These are phyloP conservation scores for Macroventuria anomochaeta DNA, from an alignment of 2,329 filamentous ascomycete species.

Conservation along the genomic window DNA sequence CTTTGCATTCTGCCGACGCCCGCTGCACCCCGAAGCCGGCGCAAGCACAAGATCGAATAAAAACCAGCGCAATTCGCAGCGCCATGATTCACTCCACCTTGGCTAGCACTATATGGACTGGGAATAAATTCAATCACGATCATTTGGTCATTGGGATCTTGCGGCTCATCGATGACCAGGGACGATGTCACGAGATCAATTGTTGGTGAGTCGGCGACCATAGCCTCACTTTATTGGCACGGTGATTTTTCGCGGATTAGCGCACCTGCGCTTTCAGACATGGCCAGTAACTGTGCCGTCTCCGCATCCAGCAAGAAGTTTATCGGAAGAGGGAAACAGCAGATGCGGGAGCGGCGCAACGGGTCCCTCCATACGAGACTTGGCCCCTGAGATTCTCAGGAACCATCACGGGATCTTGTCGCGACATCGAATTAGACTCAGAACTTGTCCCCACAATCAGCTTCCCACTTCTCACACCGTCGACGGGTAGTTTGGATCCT, in stretches of 20 bases:
- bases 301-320: slow-evolving; percentile 18
- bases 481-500: slow-evolving; percentile 9
- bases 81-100: slow-evolving; percentile 6
- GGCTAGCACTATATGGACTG: slow-evolving; percentile 6
- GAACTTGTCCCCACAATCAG: slow-evolving; percentile 6
- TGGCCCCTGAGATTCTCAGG: slow-evolving; percentile 1
- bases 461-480: slow-evolving; percentile 8
- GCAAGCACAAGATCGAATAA: slow-evolving; percentile 4
- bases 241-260: slow-evolving; percentile 16
- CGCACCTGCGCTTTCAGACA: slow-evolving; percentile 4
- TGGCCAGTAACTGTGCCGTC: slow-evolving; percentile 5
- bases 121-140: slow-evolving; percentile 3
- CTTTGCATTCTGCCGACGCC: slow-evolving; percentile 13
- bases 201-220: slow-evolving; percentile 35
- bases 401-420: slow-evolving; percentile 8
- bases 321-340: slow-evolving; percentile 20
- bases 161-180: slow-evolving; percentile 7
- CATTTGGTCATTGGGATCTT: slow-evolving; percentile 2
- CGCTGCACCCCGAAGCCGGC: slow-evolving; percentile 13
- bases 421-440: slow-evolving; percentile 22
- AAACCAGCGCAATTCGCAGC: slow-evolving; percentile 7
- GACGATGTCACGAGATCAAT: slow-evolving; percentile 18
- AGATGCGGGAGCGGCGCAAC: not conserved
- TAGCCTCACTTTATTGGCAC: slow-evolving; percentile 37
- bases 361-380: slow-evolving; percentile 4